Percentiles rank a stretch among this genome's conserved stretches.
phyloP scores from a whole-genome alignment of 2,329 filamentous ascomycete genomes.

The Colletotrichum abscissum region DNA sequence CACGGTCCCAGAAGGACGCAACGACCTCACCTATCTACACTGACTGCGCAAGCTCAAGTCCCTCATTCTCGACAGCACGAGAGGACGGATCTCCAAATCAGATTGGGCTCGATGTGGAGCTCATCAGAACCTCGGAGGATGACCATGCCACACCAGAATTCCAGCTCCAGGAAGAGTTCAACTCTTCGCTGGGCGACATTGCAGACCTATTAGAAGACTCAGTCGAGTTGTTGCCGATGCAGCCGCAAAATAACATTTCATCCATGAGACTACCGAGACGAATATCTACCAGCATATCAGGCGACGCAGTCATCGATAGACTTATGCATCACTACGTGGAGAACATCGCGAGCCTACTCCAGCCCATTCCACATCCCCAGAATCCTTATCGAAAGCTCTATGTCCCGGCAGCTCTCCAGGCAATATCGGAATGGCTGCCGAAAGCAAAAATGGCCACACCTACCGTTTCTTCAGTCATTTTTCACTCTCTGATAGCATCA shows the following conservation, averaged over 20 bases:
- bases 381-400: conserved; percentile 5
- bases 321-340: conserved; percentile 16
- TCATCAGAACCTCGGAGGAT: not conserved
- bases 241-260: not conserved
- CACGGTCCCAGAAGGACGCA: not conserved
- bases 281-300: not conserved
- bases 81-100: not conserved
- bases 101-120: not conserved
- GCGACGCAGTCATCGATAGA: not conserved
- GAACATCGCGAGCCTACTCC: conserved; percentile 8
- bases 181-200: not conserved
- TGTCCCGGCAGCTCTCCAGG: conserved; percentile 7
- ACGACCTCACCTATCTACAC: not conserved
- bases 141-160: not conserved
- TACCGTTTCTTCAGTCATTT: conserved; percentile 2
- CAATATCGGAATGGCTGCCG: not conserved
- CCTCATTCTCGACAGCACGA: not conserved
- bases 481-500: not conserved
- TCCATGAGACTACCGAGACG: not conserved
- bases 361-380: conserved; percentile 13
- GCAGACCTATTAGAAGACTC: not conserved
- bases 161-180: not conserved
- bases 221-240: not conserved
- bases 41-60: not conserved
- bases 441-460: not conserved